Evolutionary conservation across 2,329 filamentous ascomycete genomes (phyloP), one percentile per base, ranked within the genome.

Genomic region (Hypomyces perniciosus): DNA sequence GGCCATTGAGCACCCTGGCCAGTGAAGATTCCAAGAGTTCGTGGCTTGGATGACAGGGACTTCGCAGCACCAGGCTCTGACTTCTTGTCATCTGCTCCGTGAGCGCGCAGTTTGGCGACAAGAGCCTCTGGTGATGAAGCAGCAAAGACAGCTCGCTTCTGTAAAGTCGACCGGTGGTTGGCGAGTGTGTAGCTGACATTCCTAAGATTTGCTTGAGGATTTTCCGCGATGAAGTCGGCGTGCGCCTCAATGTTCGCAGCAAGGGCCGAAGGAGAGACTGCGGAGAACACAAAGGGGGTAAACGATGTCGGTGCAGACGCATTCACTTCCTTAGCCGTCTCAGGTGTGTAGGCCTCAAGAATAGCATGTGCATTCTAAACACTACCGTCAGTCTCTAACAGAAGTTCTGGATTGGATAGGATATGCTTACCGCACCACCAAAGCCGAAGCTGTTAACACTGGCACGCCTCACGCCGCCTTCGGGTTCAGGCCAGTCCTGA

Each of bases 341-440:
- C 8, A 5, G 30, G 39, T 8, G 8, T 13, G 41, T 55, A 55
- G 2, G 35, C 20, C 52, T 68, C 68, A 8, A 73, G 54, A 8
- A 76, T 69, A 1, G 65, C 64, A 51, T 75, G 73, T 3, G 67
- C 71, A 53, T 75, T 75, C 33, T 35, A 35, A 35, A 12, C 8
- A 4, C 33, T 2, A 12, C 4, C 20, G 3, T 35, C 12, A 35
- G 33, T 35, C 20, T 35, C 33, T 35, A 35, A 35, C 12, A 8
- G 12, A 35, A 12, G 33, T 35, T 35, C 8, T 12, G 12, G 3
- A 35, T 20, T 3, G 20, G 20, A 20, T 20, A 35, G 33, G 33
- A 8, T 8, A 35, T 8, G 2, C 33, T 30, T 10, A 20, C 20
- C 12, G 72, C 68, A 34, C 67, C 71, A 20, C 70, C 72, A 44